Conservation (phyloP, 2,329 filamentous ascomycete genomes). For the Escovopsis sp. region DNA sequence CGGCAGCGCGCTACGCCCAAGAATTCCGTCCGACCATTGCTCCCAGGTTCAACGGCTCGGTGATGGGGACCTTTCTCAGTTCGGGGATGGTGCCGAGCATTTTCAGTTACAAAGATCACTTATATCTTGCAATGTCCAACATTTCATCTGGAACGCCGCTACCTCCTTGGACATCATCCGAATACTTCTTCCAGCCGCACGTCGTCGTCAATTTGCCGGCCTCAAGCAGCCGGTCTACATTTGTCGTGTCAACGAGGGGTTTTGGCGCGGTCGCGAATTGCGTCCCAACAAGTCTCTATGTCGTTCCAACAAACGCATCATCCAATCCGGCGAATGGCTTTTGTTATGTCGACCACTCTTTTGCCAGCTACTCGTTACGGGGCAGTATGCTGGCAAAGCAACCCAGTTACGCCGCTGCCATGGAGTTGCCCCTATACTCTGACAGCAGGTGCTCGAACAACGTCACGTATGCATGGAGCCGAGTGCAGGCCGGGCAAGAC, state of each 20-base stretch:
- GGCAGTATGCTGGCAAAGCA: no score
- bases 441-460: not conserved
- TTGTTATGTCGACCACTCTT: no score
- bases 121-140: slow-evolving; percentile 30
- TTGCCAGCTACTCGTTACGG: no score
- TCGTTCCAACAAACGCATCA: no score
- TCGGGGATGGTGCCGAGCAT: not conserved
- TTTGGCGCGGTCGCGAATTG: slow-evolving; percentile 15
- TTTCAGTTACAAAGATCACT: slow-evolving; percentile 9
- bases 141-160: slow-evolving; percentile 25
- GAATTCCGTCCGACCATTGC: slow-evolving; percentile 7
- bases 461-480: slow-evolving; percentile 12
- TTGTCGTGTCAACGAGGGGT: slow-evolving; percentile 11
- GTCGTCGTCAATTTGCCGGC: not conserved
- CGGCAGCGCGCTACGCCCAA: not conserved
- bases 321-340: no score
- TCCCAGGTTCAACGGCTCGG: slow-evolving; percentile 10
- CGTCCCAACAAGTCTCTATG: not conserved
- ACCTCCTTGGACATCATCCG: slow-evolving; percentile 32
- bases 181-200: slow-evolving; percentile 31
- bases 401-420: no score
- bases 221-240: not conserved
- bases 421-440: no score
- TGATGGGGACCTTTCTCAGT: slow-evolving; percentile 2
- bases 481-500: slow-evolving; percentile 3